Evolutionary conservation across 2,329 filamentous ascomycete species (phyloP).

Genomic region (Phoma sp.): DNA sequence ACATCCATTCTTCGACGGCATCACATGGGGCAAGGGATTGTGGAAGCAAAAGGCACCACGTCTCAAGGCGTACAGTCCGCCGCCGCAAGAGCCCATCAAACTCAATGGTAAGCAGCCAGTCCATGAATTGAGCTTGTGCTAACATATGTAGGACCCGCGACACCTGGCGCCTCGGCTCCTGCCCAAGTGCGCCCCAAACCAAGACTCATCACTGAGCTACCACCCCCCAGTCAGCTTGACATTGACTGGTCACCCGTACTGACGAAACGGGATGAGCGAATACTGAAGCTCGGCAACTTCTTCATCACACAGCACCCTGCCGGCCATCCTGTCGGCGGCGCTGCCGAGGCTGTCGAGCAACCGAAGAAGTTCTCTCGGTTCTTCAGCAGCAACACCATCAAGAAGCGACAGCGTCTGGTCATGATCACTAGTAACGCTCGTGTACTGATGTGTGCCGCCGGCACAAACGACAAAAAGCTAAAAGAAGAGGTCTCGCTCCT

Average conservation of each 20-base stretch:
- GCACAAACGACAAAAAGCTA: constrained; percentile 93
- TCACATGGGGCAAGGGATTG: constrained; percentile 80
- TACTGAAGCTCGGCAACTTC: constrained; percentile 90
- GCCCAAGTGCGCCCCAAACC: constrained; percentile 62
- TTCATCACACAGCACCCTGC: constrained; percentile 82
- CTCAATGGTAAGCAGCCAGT: constrained; percentile 54
- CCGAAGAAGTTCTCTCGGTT: constrained; percentile 90
- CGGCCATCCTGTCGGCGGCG: constrained; percentile 75
- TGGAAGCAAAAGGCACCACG: constrained; percentile 92
- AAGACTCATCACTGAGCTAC: constrained; percentile 89
- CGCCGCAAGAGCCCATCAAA: constrained; percentile 71
- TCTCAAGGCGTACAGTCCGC: constrained; percentile 82
- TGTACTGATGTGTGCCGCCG: constrained; percentile 87
- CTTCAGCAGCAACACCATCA: constrained; percentile 88
- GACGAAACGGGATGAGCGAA: constrained; percentile 88
- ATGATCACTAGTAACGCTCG: constrained; percentile 93
- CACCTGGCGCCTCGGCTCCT: constrained; percentile 30
- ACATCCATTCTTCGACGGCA: constrained; percentile 91
- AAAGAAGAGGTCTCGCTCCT: constrained; percentile 92
- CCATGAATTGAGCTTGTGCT: too few species aligned
- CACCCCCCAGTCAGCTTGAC: constrained; percentile 94
- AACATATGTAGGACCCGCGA: constrained; percentile 36
- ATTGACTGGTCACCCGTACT: constrained; percentile 98
- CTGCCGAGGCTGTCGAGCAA: constrained; percentile 68
- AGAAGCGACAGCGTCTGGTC: constrained; percentile 91